phyloP scores from a whole-genome alignment of 345 rosid species.

The Eutrema yunnanense region DNA sequence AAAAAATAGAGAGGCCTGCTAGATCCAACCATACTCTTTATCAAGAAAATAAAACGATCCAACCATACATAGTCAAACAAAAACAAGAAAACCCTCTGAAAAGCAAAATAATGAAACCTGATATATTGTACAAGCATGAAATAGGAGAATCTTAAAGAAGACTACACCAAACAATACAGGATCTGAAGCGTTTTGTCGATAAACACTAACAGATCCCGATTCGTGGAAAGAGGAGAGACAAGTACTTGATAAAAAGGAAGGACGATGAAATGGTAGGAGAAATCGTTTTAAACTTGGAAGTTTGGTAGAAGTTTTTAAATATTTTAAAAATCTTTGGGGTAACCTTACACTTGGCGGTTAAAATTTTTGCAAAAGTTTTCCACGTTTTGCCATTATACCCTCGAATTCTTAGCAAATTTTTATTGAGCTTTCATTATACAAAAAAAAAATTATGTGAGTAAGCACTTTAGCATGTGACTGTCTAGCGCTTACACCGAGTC shows the following conservation, averaged over 20 bases:
- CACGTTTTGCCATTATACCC: no score
- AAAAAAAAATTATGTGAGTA: no score
- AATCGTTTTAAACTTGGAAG: not conserved
- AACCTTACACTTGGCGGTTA: not conserved
- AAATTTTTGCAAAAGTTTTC: no score
- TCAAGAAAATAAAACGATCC: not conserved
- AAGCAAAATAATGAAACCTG: not conserved
- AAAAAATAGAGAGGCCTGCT: no score
- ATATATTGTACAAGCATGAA: not conserved
- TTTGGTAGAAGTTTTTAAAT: constrained; percentile 26
- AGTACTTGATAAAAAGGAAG: constrained; percentile 7
- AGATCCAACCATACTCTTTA: not conserved
- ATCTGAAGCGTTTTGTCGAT: not conserved
- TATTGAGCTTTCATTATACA: no score
- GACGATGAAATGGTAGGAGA: not conserved
- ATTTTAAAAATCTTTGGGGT: constrained; percentile 19
- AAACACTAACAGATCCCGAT: not conserved
- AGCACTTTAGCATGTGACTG: no score
- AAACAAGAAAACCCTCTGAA: not conserved
- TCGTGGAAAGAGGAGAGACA: not conserved
- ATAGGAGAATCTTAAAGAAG: not conserved
- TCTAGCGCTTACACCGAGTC: no score
- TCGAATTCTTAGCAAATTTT: no score
- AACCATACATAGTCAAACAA: not conserved
- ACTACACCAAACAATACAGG: not conserved